Evolutionary conservation across 31 red algal species (phyloP).

Genomic region (Endocladia muricata): DNA sequence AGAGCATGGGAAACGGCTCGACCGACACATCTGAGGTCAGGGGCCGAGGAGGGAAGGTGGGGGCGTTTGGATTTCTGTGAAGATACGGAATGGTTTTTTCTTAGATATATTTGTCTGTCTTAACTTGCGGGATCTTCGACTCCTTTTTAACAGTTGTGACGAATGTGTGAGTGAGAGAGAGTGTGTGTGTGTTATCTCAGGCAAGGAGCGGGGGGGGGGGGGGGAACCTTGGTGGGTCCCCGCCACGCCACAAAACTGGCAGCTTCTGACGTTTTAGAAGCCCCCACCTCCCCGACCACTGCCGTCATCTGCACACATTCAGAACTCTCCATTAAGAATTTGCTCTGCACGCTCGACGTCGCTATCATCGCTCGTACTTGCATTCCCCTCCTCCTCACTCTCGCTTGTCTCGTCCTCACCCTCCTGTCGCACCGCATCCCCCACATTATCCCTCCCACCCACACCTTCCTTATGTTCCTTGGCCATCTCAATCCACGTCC

Average conservation of each 20-base stretch:
- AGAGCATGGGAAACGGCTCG: not conserved
- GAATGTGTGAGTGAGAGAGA: not conserved
- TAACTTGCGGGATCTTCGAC: not conserved
- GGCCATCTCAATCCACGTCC: slow-evolving; percentile 37
- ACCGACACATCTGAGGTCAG: not conserved
- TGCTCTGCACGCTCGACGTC: not conserved
- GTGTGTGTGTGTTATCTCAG: too few relatives aligned
- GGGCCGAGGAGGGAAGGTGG: not conserved
- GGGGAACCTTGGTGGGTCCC: not conserved
- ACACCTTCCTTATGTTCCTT: not conserved
- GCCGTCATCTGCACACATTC: too few relatives aligned
- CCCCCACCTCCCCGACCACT: too few relatives aligned
- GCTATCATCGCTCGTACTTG: not conserved
- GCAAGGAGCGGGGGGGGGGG: too few relatives aligned
- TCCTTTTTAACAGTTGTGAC: not conserved
- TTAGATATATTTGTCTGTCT: not conserved
- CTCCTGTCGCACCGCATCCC: not conserved
- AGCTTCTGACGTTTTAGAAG: too few relatives aligned
- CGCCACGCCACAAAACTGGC: too few relatives aligned
- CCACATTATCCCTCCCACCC: not conserved
- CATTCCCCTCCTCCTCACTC: not conserved
- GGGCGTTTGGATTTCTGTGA: not conserved
- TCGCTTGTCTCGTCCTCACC: not conserved
- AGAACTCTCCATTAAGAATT: too few relatives aligned
- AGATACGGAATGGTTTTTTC: not conserved